phyloP scores from a whole-genome alignment of 2,329 filamentous ascomycete species.

The Diaporthe batatas region DNA sequence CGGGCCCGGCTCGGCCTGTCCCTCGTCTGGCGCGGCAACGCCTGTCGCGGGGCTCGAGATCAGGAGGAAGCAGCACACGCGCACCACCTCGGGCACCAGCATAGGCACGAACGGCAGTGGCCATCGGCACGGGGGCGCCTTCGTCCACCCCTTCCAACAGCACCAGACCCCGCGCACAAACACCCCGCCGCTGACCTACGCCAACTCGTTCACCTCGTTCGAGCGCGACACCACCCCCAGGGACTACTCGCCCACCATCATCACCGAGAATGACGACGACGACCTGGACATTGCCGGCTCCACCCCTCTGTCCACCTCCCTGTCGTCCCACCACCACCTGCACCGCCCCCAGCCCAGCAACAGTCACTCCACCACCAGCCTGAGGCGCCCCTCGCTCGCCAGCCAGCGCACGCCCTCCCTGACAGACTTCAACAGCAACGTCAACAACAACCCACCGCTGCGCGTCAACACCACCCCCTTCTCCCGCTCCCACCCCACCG shows the following conservation, averaged over 20 bases:
- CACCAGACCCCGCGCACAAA: slow-evolving; percentile 73
- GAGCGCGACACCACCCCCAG: slow-evolving; percentile 56
- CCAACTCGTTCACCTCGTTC: slow-evolving; percentile 67
- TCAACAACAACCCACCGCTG: slow-evolving; percentile 34
- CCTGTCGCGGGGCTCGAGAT: slow-evolving; percentile 39
- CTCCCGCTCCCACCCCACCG: slow-evolving; percentile 46
- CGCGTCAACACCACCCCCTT: slow-evolving; percentile 42
- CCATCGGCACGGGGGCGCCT: slow-evolving; percentile 59
- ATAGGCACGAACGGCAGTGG: slow-evolving; percentile 65
- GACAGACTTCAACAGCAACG: slow-evolving; percentile 38
- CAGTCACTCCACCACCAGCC: slow-evolving; percentile 46
- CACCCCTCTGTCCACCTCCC: slow-evolving; percentile 42
- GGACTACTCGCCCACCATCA: slow-evolving; percentile 70
- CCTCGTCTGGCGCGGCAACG: slow-evolving; percentile 45
- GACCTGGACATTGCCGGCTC: slow-evolving; percentile 43
- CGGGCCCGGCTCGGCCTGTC: slow-evolving; percentile 1
- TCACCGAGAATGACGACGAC: slow-evolving; percentile 66
- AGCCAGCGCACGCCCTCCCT: slow-evolving; percentile 50
- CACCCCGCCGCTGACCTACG: slow-evolving; percentile 71
- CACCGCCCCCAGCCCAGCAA: slow-evolving; percentile 50
- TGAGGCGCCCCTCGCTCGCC: slow-evolving; percentile 55
- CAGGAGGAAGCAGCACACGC: slow-evolving; percentile 62
- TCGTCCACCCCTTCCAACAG: slow-evolving; percentile 76
- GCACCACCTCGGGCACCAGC: slow-evolving; percentile 67
- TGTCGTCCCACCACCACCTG: slow-evolving; percentile 46